Evolutionary conservation across 768 basidiomycete genomes (phyloP), one percentile per base, ranked within the genome.

Genomic region (Albatrellus ellisii): DNA sequence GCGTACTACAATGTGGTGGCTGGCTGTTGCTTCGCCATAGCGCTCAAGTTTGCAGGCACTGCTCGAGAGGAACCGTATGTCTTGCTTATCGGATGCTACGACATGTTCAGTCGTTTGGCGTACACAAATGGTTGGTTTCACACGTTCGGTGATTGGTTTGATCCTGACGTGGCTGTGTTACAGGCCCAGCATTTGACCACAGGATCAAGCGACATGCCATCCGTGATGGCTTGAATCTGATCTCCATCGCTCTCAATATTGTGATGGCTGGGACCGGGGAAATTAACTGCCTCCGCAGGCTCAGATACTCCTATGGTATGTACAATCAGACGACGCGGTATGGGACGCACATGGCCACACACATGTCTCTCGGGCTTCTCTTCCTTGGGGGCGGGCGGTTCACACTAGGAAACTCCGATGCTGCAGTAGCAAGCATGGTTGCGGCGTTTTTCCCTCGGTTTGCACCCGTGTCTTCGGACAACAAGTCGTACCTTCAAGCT

Each of bases 241-340:
- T 98, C 42, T 83, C 87, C 0, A 69, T 95, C 26, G 69, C 91
- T 1, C 62, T 95, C 25, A 79, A 85, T 54, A 83, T 94, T 72
- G 83, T 98, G 32, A 94, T 98, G 88, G 90, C 94, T 2, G 95
- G 95, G 8, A 94, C 91, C 0, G 95, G 95, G 3, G 91, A 98
- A 58, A 75, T 97, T 38, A 83, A 81, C 42, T 88, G 86, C 50
- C 66, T 98, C 14, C 75, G 88, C 15, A 73, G 91, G 17, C 69
- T 98, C 10, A 75, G 95, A 15, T 83, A 87, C 57, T 78, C 85
- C 6, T 97, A 89, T 54, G 94, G 91, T 20, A 80, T 89, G 70
- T 78, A 80, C 53, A 75, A 75, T 43, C 70, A 71, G 41, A 62
- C 71, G 38, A 70, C 74, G 66, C 76, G 81, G 49, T 98, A 92